Percentiles rank a stretch among this genome's conserved stretches.
phyloP scores from a whole-genome alignment of 2,329 filamentous ascomycete genomes.

The Pestalotiopsis sp. region DNA sequence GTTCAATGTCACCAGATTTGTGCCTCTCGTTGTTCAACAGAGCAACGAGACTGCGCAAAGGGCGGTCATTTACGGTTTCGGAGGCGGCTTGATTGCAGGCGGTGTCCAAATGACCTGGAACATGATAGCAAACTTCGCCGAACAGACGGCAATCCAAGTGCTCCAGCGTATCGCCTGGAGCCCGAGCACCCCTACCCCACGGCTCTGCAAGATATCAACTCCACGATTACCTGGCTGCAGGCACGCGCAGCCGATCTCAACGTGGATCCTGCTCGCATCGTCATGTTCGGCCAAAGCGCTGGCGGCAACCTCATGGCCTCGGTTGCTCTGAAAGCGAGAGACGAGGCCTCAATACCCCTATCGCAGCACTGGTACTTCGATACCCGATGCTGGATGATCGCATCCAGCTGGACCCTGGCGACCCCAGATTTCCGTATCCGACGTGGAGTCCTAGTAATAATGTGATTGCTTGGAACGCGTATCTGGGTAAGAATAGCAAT shows the following conservation, averaged over 20 bases:
- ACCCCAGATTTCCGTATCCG: constrained; percentile 19
- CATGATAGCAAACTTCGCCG: constrained; percentile 17
- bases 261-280: constrained; percentile 25
- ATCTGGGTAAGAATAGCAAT: not conserved
- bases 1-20: constrained; percentile 23
- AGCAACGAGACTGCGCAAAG: constrained; percentile 15
- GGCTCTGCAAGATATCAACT: constrained; percentile 41
- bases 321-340: constrained; percentile 41
- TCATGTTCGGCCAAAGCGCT: constrained; percentile 22
- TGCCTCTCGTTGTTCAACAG: constrained; percentile 15
- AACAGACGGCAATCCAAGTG: constrained; percentile 21
- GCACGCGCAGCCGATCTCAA: constrained; percentile 18
- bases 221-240: constrained; percentile 37
- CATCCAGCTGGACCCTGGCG: constrained; percentile 19
- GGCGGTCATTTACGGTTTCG: constrained; percentile 25
- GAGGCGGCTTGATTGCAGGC: constrained; percentile 27
- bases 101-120: constrained; percentile 19
- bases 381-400: constrained; percentile 38
- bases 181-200: constrained; percentile 50
- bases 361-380: constrained; percentile 30
- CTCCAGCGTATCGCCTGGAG: constrained; percentile 50
- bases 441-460: not conserved
- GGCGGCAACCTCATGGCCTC: constrained; percentile 24
- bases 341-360: constrained; percentile 25
- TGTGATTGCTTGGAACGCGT: not conserved